Base-by-base conservation (phyloP, 805 yeast species). In the Jamesozyma lodderae region DNA sequence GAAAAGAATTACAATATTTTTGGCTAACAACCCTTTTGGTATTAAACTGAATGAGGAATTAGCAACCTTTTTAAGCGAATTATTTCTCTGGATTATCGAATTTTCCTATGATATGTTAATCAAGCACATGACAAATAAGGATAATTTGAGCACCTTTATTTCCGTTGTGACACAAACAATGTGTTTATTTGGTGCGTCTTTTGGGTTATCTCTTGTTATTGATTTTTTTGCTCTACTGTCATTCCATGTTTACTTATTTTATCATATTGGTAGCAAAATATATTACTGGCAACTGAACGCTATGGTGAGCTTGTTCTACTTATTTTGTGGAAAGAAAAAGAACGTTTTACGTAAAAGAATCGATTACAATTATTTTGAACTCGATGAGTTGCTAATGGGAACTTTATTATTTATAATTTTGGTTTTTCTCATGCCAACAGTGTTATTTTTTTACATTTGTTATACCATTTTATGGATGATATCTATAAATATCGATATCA, bases 1-100 rank as follows among this genome's bases (percentile, higher is more conserved):
- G 31, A 61, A 68, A 15, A 43, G 53, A 2, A 55, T 78, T 27
- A 75, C 88, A 3, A 47, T 64, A 0, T 82, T 94, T 88, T 67
- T 92, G 26, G 85, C 87, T 67, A 72, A 77, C 43, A 82, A 88
- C 51, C 98, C 98, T 0, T 95, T 90, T 13, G 98, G 98, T 4
- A 77, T 92, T 50, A 92, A 92, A 53, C 71, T 92, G 37, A 92
- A 92, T 57, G 79, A 77, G 42, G 96, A 87, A 51, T 67, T 92
- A 15, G 84, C 96, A 0, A 69, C 67, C 13, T 94, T 92, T 52
- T 69, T 90, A 55, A 95, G 95, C 25, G 94, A 86, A 41, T 61
- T 92, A 34, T 81, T 84, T 48, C 55, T 82, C 8, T 90, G 96
- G 96, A 81, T 87, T 10, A 68, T 88, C 20, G 74, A 74, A 32